Base-by-base conservation (phyloP, 495 filamentous ascomycete species). In the Neurospora sp. region DNA sequence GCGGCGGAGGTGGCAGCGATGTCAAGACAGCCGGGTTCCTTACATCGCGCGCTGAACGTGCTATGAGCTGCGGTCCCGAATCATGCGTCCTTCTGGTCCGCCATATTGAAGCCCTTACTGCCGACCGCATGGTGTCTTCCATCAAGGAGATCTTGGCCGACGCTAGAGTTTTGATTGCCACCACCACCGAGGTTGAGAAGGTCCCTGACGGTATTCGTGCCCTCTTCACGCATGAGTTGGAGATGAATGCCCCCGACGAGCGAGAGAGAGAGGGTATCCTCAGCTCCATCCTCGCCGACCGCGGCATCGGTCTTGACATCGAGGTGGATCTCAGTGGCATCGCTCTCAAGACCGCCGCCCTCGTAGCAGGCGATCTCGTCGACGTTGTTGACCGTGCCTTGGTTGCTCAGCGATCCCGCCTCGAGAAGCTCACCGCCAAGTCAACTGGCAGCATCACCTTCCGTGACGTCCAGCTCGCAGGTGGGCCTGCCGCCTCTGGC, bases 141-240 rank as follows among this genome's bases (percentile, higher is more conserved):
- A 85, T 99, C 81, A 91, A 91, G 73, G 92, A 97, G 72, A 88
- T 97, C 20, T 81, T 96, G 18, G 82, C 85, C 10, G 89, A 91
- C 27, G 87, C 89, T 40, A 85, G 95, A 69, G 92, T 97, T 11
- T 81, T 99, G 40, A 89, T 98, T 74, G 96, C 94, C 12, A 99
- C 96, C 4, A 97, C 95, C 1, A 97, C 93, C 4, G 94, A 98
- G 77, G 89, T 98, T 7, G 96, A 97, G 74, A 94, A 98, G 76
- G 87, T 99, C 8, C 91, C 94, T 0, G 94, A 98, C 73, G 93
- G 91, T 5, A 89, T 98, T 22, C 88, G 96, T 44, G 92, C 92
- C 27, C 86, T 98, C 18, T 98, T 99, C 81, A 97, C 93, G 0
- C 96, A 99, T 73, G 96, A 99, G 81, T 88, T 99, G 69, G 96